phyloP scores from a whole-genome alignment of 1,139 yeast species.

The Suhomyces atakaporum region DNA sequence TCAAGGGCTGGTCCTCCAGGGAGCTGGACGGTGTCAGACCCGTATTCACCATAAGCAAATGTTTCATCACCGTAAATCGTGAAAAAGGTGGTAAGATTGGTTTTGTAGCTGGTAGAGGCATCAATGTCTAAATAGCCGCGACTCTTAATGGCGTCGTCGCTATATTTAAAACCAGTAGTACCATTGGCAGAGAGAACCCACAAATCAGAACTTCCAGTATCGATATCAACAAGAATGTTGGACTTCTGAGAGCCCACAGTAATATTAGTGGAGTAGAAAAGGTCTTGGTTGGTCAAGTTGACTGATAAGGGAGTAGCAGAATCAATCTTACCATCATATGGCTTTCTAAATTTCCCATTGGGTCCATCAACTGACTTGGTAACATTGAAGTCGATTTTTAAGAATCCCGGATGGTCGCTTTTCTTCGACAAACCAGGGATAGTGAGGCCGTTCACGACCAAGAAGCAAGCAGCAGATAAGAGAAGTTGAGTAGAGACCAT shows the following conservation, averaged over 20 bases:
- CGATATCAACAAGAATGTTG: constrained; percentile 17
- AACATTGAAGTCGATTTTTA: constrained; percentile 11
- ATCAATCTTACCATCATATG: constrained; percentile 6
- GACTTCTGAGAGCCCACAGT: constrained; percentile 17
- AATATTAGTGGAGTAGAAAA: constrained; percentile 16
- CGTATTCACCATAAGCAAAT: constrained; percentile 12
- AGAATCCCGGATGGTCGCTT: constrained; percentile 12
- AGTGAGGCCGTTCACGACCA: background rate
- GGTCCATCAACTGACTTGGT: background rate
- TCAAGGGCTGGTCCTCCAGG: constrained; percentile 10
- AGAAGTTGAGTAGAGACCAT: background rate
- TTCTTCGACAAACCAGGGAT: background rate
- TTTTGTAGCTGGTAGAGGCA: constrained; percentile 11
- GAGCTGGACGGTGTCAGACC: constrained; percentile 10
- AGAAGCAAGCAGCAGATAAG: background rate
- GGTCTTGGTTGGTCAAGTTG: constrained; percentile 17
- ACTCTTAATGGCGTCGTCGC: too few relatives aligned
- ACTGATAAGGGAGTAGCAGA: background rate
- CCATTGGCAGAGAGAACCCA: constrained; percentile 15
- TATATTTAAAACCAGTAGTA: constrained; percentile 17
- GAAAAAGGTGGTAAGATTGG: constrained; percentile 3
- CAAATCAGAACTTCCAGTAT: constrained; percentile 26
- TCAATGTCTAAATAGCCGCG: constrained; percentile 21
- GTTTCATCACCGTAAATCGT: constrained; percentile 15
- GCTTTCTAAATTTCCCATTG: background rate